These are phyloP conservation scores for Paspalum notatum DNA, from an alignment of 176 grass and related monocot genomes.

Conservation along the genomic window DNA sequence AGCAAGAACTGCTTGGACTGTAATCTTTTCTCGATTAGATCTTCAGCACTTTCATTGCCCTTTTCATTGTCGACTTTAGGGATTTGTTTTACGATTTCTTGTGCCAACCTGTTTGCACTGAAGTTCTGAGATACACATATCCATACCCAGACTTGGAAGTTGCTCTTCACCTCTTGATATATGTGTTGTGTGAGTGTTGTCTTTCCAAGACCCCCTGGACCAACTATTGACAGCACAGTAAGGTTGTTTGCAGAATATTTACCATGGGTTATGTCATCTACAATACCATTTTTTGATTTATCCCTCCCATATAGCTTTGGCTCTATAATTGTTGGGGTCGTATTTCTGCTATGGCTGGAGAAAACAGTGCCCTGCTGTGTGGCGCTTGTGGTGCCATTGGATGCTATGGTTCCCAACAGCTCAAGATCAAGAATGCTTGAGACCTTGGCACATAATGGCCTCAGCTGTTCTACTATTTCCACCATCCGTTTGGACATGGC, in stretches of 20 bases:
- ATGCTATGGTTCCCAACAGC: neutral
- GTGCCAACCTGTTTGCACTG: slow-evolving; percentile 1
- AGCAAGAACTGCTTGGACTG: too few relatives aligned
- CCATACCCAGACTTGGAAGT: neutral
- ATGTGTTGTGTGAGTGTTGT: slow-evolving; percentile 35
- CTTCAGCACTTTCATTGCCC: neutral
- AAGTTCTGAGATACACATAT: neutral
- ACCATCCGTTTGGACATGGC: neutral
- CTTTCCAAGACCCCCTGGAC: slow-evolving; percentile 29
- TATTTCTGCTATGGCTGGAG: neutral
- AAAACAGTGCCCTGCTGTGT: neutral
- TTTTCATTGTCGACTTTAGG: neutral
- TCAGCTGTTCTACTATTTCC: neutral
- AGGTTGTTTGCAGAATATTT: neutral
- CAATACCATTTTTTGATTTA: neutral
- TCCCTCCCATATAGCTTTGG: slow-evolving; percentile 37
- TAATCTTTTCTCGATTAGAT: neutral
- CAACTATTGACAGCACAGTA: neutral
- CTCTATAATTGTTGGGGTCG: neutral
- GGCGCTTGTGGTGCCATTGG: neutral
- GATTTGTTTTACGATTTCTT: neutral
- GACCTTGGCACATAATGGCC: neutral
- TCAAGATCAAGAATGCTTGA: neutral
- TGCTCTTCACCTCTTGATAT: neutral
- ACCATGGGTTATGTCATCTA: neutral